Evolutionary conservation across 306 rosid species (phyloP), one percentile per base, ranked within the genome.

Genomic region (Lotus japonicus): DNA sequence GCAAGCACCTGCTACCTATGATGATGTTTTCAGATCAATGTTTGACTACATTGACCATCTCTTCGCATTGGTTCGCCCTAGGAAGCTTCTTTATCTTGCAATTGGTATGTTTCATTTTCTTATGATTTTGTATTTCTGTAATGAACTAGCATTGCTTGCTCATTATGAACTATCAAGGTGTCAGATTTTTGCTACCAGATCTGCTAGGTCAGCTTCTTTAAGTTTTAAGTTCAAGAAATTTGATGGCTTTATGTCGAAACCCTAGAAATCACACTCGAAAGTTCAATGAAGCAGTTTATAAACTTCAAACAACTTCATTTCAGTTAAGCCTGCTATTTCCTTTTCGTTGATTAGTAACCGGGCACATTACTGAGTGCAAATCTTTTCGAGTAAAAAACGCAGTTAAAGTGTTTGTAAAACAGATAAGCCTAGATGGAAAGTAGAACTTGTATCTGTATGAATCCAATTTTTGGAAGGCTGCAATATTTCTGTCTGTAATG

Each of bases 11-110:
- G 78, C 87, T 49, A 86, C 96, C 19, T 94, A 90, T 68, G 81
- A 85, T 11, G 98, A 81, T 65, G 98, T 94, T 36, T 90, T 85
- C 79, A 94, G 76, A 65, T 80, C 87, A 48, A 88, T 94, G 21
- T 90, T 94, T 71, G 89, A 84, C 64, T 94, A 94, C 78, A 85
- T 88, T 55, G 98, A 94, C 66, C 97, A 94, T 85, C 82, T 94
- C 23, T 88, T 86, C 82, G 53, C 87, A 39, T 78, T 94, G 88
- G 96, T 94, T 82, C 94, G 98, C 10, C 98, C 98, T 21, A 86
- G 98, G 86, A 94, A 84, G 86, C 89, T 94, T 81, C 90, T 94
- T 23, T 94, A 75, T 86, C 79, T 94, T 77, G 98, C 98, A 75
- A 86, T 90, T 12, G 97, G 98, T 94, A 79, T 71, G 87, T 8